These are phyloP conservation scores for Pleurotus platypus DNA, from an alignment of 768 basidiomycete genomes.

Conservation along the genomic window DNA sequence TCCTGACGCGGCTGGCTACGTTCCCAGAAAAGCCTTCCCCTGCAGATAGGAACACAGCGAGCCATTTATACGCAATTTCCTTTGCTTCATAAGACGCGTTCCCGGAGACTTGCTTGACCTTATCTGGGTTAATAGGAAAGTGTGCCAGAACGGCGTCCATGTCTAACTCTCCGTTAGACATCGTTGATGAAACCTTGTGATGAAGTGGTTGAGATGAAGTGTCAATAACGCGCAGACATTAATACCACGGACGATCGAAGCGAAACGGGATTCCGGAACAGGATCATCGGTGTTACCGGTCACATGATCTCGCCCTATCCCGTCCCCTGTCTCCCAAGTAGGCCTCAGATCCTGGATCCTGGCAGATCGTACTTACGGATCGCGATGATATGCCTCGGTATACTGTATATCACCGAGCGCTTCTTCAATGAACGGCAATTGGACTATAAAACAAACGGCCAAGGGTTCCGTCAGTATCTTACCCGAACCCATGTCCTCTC, in stretches of 20 bases:
- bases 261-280: too few relatives aligned
- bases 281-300: too few relatives aligned
- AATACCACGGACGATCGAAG: too few relatives aligned
- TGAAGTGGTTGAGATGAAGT: too few relatives aligned
- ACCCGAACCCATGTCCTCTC: neutral
- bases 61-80: slow-evolving; percentile 34
- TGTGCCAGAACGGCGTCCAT: neutral
- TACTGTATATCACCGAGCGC: neutral
- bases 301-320: neutral
- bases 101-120: slow-evolving; percentile 25
- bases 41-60: slow-evolving; percentile 25
- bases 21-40: slow-evolving; percentile 26
- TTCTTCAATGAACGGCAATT: neutral
- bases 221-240: too few relatives aligned
- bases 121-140: slow-evolving; percentile 11
- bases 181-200: too few relatives aligned
- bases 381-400: neutral
- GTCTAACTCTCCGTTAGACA: neutral
- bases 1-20: slow-evolving; percentile 24
- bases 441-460: slow-evolving; percentile 2
- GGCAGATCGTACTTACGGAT: neutral
- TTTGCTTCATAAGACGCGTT: slow-evolving; percentile 33
- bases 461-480: neutral
- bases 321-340: neutral
- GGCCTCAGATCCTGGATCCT: neutral